Percentiles rank a stretch among this genome's conserved stretches.
phyloP scores from a whole-genome alignment of 176 grass and related monocot genomes.

The Neostapfia colusana region DNA sequence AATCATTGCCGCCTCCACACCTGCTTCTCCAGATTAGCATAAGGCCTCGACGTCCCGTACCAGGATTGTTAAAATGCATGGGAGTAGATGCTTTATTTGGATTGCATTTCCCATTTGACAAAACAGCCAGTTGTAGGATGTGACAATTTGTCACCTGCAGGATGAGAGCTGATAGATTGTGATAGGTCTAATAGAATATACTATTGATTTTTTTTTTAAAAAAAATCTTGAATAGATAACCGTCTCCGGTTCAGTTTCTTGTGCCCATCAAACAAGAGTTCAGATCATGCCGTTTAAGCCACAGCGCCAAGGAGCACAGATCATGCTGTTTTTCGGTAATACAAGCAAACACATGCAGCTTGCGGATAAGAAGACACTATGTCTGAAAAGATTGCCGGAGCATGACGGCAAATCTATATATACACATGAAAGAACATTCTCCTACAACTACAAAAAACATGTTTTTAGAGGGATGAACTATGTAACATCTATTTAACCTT shows the following conservation, averaged over 20 bases:
- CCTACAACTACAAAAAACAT: constrained; percentile 3
- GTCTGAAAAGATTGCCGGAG: neutral
- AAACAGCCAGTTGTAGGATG: constrained; percentile 19
- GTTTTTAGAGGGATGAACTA: neutral
- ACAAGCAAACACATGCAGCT: neutral
- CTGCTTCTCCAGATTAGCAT: constrained; percentile 44
- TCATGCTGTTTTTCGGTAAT: neutral
- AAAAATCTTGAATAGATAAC: neutral
- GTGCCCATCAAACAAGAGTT: neutral
- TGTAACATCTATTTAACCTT: neutral
- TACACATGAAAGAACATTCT: neutral
- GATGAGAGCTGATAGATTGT: constrained; percentile 20
- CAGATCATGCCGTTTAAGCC: neutral
- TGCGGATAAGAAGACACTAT: neutral
- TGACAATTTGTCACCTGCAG: constrained; percentile 42
- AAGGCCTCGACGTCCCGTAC: constrained; percentile 11
- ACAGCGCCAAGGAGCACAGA: neutral
- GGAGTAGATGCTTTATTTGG: constrained; percentile 16
- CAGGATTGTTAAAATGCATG: constrained; percentile 11
- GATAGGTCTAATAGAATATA: constrained; percentile 17
- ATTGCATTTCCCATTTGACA: constrained; percentile 16
- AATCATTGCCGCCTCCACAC: constrained; percentile 42
- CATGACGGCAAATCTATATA: neutral
- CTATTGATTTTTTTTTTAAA: neutral
- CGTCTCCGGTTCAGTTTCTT: neutral